Evolutionary conservation across 352 stramenopile genomes (phyloP).

Genomic region (Pythium periplocum): DNA sequence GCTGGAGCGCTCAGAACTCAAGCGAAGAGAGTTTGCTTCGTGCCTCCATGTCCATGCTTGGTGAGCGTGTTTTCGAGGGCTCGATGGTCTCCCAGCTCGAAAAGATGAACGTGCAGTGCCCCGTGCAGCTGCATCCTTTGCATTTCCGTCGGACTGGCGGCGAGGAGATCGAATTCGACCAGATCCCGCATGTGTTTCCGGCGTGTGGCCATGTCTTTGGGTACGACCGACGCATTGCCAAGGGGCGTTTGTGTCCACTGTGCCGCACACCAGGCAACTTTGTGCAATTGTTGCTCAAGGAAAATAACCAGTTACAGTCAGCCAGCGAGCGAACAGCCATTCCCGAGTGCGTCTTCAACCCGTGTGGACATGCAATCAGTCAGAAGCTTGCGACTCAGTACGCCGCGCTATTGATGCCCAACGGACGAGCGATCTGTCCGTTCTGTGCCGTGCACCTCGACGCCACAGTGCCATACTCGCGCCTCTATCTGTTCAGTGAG

Average conservation of each 20-base stretch:
- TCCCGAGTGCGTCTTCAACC: constrained; percentile 78
- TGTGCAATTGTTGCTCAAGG: constrained; percentile 65
- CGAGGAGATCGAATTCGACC: constrained; percentile 42
- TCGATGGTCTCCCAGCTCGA: constrained; percentile 66
- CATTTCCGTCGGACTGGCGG: constrained; percentile 38
- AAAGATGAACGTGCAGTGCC: constrained; percentile 66
- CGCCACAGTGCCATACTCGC: constrained; percentile 49
- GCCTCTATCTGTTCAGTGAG: constrained; percentile 76
- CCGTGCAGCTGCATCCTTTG: constrained; percentile 66
- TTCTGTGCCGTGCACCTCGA: constrained; percentile 77
- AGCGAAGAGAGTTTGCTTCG: constrained; percentile 11
- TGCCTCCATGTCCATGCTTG: constrained; percentile 3
- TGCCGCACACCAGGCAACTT: constrained; percentile 59
- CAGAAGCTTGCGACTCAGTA: constrained; percentile 58
- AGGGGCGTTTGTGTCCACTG: constrained; percentile 51
- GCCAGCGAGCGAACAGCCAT: constrained; percentile 48
- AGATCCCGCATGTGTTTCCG: constrained; percentile 71
- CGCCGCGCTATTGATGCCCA: constrained; percentile 58
- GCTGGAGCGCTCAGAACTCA: constrained; percentile 11
- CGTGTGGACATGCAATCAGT: constrained; percentile 77
- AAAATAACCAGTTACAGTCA: constrained; percentile 68
- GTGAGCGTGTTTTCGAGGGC: constrained; percentile 19
- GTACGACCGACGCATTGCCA: constrained; percentile 65
- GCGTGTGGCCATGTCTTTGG: constrained; percentile 80
- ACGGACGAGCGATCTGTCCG: constrained; percentile 70